phyloP scores from a whole-genome alignment of 495 filamentous ascomycete species.

The Neurospora sp. region DNA sequence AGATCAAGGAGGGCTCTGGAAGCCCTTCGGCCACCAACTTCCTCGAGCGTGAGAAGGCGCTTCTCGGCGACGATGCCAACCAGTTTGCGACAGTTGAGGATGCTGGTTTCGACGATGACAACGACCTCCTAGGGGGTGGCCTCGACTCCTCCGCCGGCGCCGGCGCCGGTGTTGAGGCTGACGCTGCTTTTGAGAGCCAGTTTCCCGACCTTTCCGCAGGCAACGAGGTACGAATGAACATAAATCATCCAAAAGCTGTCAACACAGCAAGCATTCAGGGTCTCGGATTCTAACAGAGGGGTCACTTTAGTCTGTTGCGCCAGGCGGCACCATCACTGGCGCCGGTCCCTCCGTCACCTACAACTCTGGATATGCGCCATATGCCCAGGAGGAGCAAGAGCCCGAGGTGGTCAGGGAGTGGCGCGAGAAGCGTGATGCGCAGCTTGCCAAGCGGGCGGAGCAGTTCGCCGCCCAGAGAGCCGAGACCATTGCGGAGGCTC shows the following conservation, averaged over 20 bases:
- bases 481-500: conserved; percentile 76
- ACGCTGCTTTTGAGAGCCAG: conserved; percentile 69
- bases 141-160: conserved; percentile 33
- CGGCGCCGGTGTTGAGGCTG: conserved; percentile 7
- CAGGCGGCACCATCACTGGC: conserved; percentile 82
- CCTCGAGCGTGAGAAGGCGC: conserved; percentile 76
- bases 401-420: conserved; percentile 82
- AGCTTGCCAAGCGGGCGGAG: conserved; percentile 66
- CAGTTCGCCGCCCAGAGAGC: conserved; percentile 66
- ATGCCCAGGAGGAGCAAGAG: conserved; percentile 60
- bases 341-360: conserved; percentile 47
- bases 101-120: conserved; percentile 52
- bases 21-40: conserved; percentile 61
- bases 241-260: not conserved
- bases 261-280: not conserved
- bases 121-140: conserved; percentile 67
- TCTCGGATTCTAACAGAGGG: conserved; percentile 13
- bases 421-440: conserved; percentile 78
- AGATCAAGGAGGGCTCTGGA: conserved; percentile 30
- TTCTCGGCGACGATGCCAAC: conserved; percentile 83
- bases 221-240: conserved; percentile 57
- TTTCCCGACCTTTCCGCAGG: conserved; percentile 75
- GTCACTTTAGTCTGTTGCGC: conserved; percentile 61
- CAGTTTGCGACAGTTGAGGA: conserved; percentile 80
- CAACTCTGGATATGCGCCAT: conserved; percentile 54